Evolutionary conservation across 371 early-diverging fungal species (phyloP).

Genomic region (Lichtheimia ornata): DNA sequence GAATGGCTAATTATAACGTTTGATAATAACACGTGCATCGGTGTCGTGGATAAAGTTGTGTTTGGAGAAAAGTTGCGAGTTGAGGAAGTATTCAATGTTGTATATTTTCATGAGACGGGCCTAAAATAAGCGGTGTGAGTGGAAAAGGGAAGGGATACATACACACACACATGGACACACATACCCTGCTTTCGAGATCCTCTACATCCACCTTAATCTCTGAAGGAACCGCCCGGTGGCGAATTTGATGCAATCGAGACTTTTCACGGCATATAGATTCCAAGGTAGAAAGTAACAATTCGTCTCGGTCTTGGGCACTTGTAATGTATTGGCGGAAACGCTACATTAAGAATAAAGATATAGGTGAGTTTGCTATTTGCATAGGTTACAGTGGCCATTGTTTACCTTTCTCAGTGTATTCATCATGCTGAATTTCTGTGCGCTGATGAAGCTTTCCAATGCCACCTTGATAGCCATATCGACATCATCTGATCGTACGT

Average conservation of each 20-base stretch:
- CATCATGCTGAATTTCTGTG: slow-evolving; percentile 97
- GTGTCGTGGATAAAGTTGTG: slow-evolving; percentile 46
- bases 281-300: slow-evolving; percentile 76
- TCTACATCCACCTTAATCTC: slow-evolving; percentile 60
- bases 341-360: slow-evolving; percentile 27
- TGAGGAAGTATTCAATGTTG: slow-evolving; percentile 65
- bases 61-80: slow-evolving; percentile 41
- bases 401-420: slow-evolving; percentile 69
- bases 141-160: background rate
- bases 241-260: slow-evolving; percentile 69
- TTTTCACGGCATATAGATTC: slow-evolving; percentile 78
- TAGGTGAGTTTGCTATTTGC: background rate
- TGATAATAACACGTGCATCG: slow-evolving; percentile 37
- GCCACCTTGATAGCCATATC: slow-evolving; percentile 95
- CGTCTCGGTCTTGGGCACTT: slow-evolving; percentile 75
- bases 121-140: slow-evolving; percentile 14
- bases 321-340: slow-evolving; percentile 87
- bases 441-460: slow-evolving; percentile 93
- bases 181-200: slow-evolving; percentile 59
- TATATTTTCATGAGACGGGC: slow-evolving; percentile 62
- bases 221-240: slow-evolving; percentile 56
- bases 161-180: slow-evolving; percentile 1
- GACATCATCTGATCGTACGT: slow-evolving; percentile 92
- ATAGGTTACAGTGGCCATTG: background rate
- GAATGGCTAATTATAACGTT: slow-evolving; percentile 14